A percentile compares a stretch with the other conserved stretches of the same genome.
These are phyloP conservation scores for Coriaria nepalensis DNA, from an alignment of 306 rosid species.

Conservation along the genomic window DNA sequence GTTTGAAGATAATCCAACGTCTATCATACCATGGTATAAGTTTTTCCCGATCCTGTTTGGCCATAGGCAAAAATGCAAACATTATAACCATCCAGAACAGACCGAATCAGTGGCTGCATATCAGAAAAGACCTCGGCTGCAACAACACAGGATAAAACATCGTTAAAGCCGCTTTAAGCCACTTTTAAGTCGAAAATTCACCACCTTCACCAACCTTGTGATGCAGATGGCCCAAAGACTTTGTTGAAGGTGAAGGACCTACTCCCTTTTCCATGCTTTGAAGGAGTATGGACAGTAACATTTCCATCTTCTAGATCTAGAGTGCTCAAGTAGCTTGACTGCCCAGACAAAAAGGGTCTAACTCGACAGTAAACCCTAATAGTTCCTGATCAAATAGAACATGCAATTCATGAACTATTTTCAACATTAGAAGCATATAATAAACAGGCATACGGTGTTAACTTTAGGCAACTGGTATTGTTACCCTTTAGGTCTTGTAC, in stretches of 20 bases:
- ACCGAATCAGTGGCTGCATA: slow-evolving; percentile 80
- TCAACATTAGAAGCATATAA: background rate
- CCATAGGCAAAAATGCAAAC: slow-evolving; percentile 92
- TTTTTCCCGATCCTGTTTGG: slow-evolving; percentile 90
- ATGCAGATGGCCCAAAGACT: slow-evolving; percentile 75
- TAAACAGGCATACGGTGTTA: background rate
- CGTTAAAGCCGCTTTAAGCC: background rate
- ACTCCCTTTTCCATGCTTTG: slow-evolving; percentile 64
- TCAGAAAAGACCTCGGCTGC: slow-evolving; percentile 80
- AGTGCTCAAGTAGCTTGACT: slow-evolving; percentile 40
- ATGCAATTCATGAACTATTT: slow-evolving; percentile 1
- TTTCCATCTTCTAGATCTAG: slow-evolving; percentile 81
- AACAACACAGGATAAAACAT: slow-evolving; percentile 8
- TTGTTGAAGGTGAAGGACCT: slow-evolving; percentile 75
- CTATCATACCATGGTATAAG: slow-evolving; percentile 59
- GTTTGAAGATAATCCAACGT: background rate
- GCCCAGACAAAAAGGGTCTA: slow-evolving; percentile 71
- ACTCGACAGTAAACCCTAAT: slow-evolving; percentile 95
- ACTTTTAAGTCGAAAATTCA: too few species aligned
- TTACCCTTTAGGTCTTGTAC: slow-evolving; percentile 97
- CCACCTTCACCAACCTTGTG: slow-evolving; percentile 52
- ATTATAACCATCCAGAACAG: slow-evolving; percentile 83
- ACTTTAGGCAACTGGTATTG: slow-evolving; percentile 12
- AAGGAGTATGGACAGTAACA: slow-evolving; percentile 57
- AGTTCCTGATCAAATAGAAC: slow-evolving; percentile 53